phyloP scores from a whole-genome alignment of 768 basidiomycete genomes.

The Lactarius vividus region DNA sequence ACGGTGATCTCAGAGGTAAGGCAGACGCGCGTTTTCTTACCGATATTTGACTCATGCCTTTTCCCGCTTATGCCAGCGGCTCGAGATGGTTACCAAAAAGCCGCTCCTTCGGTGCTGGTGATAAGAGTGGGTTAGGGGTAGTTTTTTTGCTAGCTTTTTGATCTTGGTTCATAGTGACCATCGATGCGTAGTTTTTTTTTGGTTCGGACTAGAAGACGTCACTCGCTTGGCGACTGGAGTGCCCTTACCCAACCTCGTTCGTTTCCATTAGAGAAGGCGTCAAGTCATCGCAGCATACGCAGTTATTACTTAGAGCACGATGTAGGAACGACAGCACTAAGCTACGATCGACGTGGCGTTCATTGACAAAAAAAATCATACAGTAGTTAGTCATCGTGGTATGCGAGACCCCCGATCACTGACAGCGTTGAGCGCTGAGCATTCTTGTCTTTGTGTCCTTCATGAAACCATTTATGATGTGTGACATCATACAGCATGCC shows the following conservation, averaged over 20 bases:
- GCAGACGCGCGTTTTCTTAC: not conserved
- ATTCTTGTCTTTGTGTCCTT: not conserved
- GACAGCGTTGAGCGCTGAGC: not conserved
- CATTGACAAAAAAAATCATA: not conserved
- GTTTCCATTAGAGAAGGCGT: not conserved
- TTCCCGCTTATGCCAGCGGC: slow-evolving; percentile 46
- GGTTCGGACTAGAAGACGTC: slow-evolving; percentile 1
- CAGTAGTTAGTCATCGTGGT: not conserved
- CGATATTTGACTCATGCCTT: not conserved
- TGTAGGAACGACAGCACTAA: not conserved
- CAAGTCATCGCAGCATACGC: not conserved
- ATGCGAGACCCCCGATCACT: not conserved
- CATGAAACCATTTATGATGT: not conserved
- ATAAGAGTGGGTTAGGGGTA: slow-evolving; percentile 16
- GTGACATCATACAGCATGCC: not conserved
- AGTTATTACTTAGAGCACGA: not conserved
- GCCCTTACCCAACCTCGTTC: not conserved
- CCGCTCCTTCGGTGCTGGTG: slow-evolving; percentile 76
- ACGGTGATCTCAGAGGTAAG: slow-evolving; percentile 71
- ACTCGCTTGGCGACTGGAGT: not conserved
- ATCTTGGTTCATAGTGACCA: not conserved
- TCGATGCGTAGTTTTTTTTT: not conserved
- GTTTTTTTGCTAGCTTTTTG: not conserved
- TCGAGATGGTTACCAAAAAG: slow-evolving; percentile 67
- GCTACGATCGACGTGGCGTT: not conserved